Evolutionary conservation across 345 rosid genomes (phyloP).

Genomic region (Hypericum perforatum): DNA sequence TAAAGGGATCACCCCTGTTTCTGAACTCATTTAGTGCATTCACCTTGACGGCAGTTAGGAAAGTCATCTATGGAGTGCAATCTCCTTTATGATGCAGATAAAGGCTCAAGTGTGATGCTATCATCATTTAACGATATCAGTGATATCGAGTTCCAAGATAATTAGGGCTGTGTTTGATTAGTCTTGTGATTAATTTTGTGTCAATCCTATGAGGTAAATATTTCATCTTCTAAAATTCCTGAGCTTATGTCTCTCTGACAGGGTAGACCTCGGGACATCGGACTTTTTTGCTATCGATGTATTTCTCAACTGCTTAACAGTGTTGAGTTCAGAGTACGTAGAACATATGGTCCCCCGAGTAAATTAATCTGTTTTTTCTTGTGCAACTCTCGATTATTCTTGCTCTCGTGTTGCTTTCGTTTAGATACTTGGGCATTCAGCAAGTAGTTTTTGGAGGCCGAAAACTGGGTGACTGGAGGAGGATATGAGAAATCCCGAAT

Average conservation of each 20-base stretch:
- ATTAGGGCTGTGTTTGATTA: constrained; percentile 88
- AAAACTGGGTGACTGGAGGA: constrained; percentile 87
- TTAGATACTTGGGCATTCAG: constrained; percentile 72
- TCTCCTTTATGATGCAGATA: constrained; percentile 75
- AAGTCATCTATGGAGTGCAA: constrained; percentile 64
- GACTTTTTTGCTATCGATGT: constrained; percentile 77
- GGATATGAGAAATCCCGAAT: constrained; percentile 66
- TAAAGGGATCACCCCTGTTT: too few species aligned
- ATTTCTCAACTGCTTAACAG: constrained; percentile 79
- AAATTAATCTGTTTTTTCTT: background rate
- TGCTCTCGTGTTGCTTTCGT: background rate
- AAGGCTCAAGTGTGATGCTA: constrained; percentile 70
- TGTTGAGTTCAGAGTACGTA: constrained; percentile 77
- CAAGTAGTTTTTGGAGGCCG: constrained; percentile 83
- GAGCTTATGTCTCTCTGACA: constrained; percentile 20
- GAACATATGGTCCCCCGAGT: background rate
- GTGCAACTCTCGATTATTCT: constrained; percentile 2
- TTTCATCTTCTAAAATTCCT: background rate
- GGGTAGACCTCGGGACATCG: constrained; percentile 91
- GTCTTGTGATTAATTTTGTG: background rate
- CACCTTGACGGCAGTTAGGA: constrained; percentile 73
- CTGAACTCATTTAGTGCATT: too few species aligned
- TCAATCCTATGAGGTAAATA: background rate
- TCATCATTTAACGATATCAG: constrained; percentile 89
- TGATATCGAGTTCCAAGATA: constrained; percentile 92